Conservation (phyloP, 2,329 filamentous ascomycete species). For the Gremmenia infestans region DNA sequence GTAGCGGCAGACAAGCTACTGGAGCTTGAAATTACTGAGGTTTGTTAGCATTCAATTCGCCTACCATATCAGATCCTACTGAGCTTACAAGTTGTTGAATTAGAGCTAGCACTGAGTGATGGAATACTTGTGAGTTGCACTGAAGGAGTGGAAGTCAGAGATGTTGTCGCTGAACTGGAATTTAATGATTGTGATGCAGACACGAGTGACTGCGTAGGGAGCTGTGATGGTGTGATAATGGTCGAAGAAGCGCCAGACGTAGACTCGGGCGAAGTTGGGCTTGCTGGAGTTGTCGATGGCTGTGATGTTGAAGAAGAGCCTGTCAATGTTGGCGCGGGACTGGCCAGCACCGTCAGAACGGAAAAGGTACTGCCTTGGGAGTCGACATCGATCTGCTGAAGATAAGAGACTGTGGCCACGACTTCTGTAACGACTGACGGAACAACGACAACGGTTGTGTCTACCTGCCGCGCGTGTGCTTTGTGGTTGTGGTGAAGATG, state of each 20-base stretch:
- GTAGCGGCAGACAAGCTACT: conserved; percentile 17
- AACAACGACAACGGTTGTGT: conserved; percentile 2
- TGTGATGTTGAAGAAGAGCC: neutral
- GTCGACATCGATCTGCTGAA: conserved; percentile 30
- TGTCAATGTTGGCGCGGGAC: conserved; percentile 10
- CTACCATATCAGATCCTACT: neutral
- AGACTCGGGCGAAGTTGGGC: neutral
- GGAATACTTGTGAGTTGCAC: conserved; percentile 22
- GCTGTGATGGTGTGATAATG: neutral
- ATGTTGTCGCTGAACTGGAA: conserved; percentile 16
- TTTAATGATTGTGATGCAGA: conserved; percentile 22
- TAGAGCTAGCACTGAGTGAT: conserved; percentile 25
- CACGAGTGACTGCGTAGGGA: conserved; percentile 4
- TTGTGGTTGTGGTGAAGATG: conserved; percentile 22
- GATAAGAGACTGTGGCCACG: conserved; percentile 25
- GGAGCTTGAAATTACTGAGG: conserved; percentile 29
- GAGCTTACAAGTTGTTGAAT: conserved; percentile 29
- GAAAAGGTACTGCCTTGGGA: conserved; percentile 25
- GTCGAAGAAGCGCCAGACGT: neutral
- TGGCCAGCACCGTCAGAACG: conserved; percentile 16
- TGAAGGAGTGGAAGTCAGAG: conserved; percentile 25
- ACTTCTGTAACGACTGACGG: conserved; percentile 23
- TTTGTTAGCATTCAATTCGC: conserved; percentile 11
- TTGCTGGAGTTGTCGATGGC: neutral
- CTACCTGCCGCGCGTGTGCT: conserved; percentile 5